Evolutionary conservation across 1,139 yeast genomes (phyloP).

Genomic region (Debaryomyces subglobosus): DNA sequence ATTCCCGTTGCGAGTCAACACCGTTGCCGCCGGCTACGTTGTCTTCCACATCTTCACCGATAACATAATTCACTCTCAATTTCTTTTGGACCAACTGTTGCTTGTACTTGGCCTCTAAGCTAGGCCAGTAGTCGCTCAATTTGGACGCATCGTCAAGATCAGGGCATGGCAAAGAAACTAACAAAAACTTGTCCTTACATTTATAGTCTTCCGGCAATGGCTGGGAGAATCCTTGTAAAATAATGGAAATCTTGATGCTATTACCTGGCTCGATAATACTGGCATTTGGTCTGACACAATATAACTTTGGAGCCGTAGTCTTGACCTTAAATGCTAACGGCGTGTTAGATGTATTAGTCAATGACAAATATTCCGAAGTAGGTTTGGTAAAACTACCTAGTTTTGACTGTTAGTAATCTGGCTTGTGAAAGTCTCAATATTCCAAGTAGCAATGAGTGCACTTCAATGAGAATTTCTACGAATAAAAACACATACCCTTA

Average conservation of each 20-base stretch:
- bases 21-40: conserved; percentile 19
- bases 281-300: conserved; percentile 96
- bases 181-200: conserved; percentile 90
- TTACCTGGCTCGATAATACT: conserved; percentile 77
- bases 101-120: conserved; percentile 65
- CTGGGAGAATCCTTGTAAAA: conserved; percentile 79
- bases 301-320: conserved; percentile 95
- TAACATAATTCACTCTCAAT: conserved; percentile 71
- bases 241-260: conserved; percentile 72
- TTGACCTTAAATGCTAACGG: conserved; percentile 91
- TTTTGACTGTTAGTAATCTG: conserved; percentile 7
- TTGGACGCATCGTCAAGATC: conserved; percentile 54
- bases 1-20: neutral
- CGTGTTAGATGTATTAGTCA: conserved; percentile 64
- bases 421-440: neutral
- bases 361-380: conserved; percentile 67
- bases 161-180: conserved; percentile 81
- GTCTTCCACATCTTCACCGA: conserved; percentile 32
- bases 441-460: neutral
- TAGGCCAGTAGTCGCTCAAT: conserved; percentile 75
- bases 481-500: conserved; percentile 58
- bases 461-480: neutral
- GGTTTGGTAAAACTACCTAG: conserved; percentile 72
- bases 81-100: conserved; percentile 67
- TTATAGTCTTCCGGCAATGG: conserved; percentile 74